Evolutionary conservation across 1,139 yeast species (phyloP).

Genomic region (Lodderomyces orthopsilosis): DNA sequence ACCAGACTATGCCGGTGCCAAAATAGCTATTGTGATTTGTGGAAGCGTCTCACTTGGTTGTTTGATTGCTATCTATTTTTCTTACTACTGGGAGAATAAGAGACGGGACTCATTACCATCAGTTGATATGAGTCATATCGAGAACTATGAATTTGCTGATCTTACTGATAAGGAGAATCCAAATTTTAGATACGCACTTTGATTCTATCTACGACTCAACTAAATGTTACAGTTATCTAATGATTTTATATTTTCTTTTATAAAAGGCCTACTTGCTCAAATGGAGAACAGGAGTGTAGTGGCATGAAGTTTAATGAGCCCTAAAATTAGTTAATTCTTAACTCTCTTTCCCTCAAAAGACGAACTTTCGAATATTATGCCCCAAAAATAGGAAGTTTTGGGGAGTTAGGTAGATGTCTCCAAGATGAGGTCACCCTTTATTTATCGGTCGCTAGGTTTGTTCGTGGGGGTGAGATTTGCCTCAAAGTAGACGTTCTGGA

Average conservation of each 20-base stretch:
- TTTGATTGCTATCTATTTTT: constrained; percentile 24
- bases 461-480: too few relatives aligned
- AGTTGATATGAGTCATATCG: constrained; percentile 20
- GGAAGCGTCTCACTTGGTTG: constrained; percentile 23
- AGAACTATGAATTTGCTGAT: constrained; percentile 57
- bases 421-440: too few relatives aligned
- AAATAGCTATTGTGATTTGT: constrained; percentile 35
- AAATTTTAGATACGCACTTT: constrained; percentile 23
- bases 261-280: neutral
- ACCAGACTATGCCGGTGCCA: constrained; percentile 51
- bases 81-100: constrained; percentile 28
- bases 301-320: neutral
- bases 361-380: too few relatives aligned
- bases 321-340: too few relatives aligned
- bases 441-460: too few relatives aligned
- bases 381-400: too few relatives aligned
- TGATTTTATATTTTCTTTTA: too few relatives aligned
- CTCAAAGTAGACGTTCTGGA: too few relatives aligned
- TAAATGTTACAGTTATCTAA: too few relatives aligned
- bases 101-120: constrained; percentile 20
- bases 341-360: too few relatives aligned
- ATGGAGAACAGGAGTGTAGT: neutral
- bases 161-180: constrained; percentile 67
- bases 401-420: too few relatives aligned
- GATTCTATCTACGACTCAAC: neutral